Evolutionary conservation across 331 rosid species (phyloP), one percentile per base, ranked within the genome.

Genomic region (Arachis monticola): DNA sequence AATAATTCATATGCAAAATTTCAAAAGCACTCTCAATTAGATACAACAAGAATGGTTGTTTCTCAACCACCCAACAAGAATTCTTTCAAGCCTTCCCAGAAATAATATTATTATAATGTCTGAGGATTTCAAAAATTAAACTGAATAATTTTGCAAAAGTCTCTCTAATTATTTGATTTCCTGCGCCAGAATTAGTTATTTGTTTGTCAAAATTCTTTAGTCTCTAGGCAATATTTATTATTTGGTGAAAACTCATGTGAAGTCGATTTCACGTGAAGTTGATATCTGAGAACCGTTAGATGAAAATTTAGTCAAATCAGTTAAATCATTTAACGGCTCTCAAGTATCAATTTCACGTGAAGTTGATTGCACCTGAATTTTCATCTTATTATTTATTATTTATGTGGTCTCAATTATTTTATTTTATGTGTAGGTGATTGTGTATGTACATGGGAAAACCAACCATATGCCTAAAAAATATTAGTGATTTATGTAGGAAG

Each of bases 381-480:
- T n/a, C n/a, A n/a, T n/a, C n/a, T n/a, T n/a, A n/a, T n/a, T 88
- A 86, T 77, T 65, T 78, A 13, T 80, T 35, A 35, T 35, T 35
- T 35, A 10, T 65, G 79, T 35, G 1, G 79, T 63, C 60, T 63
- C 60, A 47, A 10, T 75, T 74, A 48, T 45, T 46, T 60, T 35
- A 52, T 8, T n/a, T 51, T n/a, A 46, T 79, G 73, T 77, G 78
- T 79, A 53, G 87, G 79, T 82, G 80, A 70, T 55, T 72, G 31
- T 88, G 83, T 88, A 85, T 88, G 85, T 88, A 85, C 78, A 85
- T 86, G 85, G 82, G 80, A 79, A 81, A 17, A 17, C 22, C 22
- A 79, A 72, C 81, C 81, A 73, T 77, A 69, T 62, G 65, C 8
- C 60, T 64, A 46, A 64, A 52, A 9, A 42, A 47, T 50, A 56